phyloP scores from a whole-genome alignment of 805 yeast species.

The Clavispora fructus region DNA sequence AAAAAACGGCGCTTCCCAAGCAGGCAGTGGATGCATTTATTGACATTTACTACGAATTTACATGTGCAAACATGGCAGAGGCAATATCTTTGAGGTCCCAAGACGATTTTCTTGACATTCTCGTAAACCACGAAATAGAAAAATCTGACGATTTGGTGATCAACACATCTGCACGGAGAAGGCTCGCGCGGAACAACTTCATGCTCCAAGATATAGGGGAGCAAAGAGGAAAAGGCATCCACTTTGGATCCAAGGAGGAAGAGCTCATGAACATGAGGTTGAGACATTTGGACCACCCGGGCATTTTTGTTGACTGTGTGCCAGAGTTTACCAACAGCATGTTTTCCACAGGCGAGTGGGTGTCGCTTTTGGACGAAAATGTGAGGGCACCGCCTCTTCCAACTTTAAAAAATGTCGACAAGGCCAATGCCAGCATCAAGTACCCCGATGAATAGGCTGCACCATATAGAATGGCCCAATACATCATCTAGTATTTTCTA shows the following conservation, averaged over 20 bases:
- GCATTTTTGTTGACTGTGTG: conserved; percentile 24
- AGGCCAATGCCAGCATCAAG: conserved; percentile 45
- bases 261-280: conserved; percentile 14
- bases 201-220: conserved; percentile 13
- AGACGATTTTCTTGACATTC: conserved; percentile 11
- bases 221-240: conserved; percentile 1
- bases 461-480: no score
- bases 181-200: conserved; percentile 20
- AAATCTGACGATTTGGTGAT: conserved; percentile 22
- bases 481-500: no score
- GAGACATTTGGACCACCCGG: conserved; percentile 31
- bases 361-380: conserved; percentile 17
- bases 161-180: conserved; percentile 19
- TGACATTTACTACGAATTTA: conserved; percentile 19
- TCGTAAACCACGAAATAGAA: conserved; percentile 16
- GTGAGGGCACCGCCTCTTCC: conserved; percentile 40
- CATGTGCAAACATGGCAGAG: conserved; percentile 18
- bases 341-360: conserved; percentile 15
- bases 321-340: conserved; percentile 33
- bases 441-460: conserved; percentile 24
- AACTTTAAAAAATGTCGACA: conserved; percentile 58
- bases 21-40: conserved; percentile 40
- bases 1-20: conserved; percentile 45
- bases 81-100: conserved; percentile 9
- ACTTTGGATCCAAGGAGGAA: conserved; percentile 13